A percentile compares a stretch with the other conserved stretches of the same genome.
Evolutionary conservation across 768 basidiomycete genomes (phyloP).

Genomic region (Mycena filopes): DNA sequence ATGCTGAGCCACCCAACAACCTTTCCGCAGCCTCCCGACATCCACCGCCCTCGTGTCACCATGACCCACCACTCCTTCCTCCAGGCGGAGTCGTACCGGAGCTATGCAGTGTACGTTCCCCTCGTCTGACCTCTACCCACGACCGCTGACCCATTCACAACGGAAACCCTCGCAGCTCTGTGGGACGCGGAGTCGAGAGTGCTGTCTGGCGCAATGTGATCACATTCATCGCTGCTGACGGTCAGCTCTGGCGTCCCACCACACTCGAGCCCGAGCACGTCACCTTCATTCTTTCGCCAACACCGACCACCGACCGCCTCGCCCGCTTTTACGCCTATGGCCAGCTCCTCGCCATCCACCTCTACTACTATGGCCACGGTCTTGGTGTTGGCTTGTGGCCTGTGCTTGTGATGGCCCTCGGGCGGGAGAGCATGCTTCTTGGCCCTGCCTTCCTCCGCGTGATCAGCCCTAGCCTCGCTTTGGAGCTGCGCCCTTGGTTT

Average conservation of each 20-base stretch:
- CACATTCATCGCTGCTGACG: neutral
- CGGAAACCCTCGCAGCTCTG: neutral
- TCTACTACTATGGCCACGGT: constrained; percentile 5
- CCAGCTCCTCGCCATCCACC: neutral
- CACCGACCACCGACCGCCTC: neutral
- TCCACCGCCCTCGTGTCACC: neutral
- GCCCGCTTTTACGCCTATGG: neutral
- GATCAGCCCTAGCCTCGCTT: neutral
- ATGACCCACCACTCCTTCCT: constrained; percentile 1
- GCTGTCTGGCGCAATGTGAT: neutral
- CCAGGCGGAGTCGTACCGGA: neutral
- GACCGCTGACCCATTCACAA: too few relatives aligned
- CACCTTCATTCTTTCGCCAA: neutral
- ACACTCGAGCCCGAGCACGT: neutral
- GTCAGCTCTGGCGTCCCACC: neutral
- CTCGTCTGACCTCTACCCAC: too few relatives aligned
- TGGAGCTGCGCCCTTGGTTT: neutral
- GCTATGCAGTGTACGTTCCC: neutral
- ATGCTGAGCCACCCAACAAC: neutral
- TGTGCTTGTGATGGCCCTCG: neutral
- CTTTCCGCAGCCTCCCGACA: neutral
- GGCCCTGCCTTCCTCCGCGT: neutral
- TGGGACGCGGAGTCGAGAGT: neutral
- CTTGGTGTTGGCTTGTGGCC: neutral
- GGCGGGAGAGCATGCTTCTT: constrained; percentile 4